Percentiles rank a stretch among this genome's conserved stretches.
Conservation (phyloP, 179 eudicot genomes). For the Beta corolliflora region DNA sequence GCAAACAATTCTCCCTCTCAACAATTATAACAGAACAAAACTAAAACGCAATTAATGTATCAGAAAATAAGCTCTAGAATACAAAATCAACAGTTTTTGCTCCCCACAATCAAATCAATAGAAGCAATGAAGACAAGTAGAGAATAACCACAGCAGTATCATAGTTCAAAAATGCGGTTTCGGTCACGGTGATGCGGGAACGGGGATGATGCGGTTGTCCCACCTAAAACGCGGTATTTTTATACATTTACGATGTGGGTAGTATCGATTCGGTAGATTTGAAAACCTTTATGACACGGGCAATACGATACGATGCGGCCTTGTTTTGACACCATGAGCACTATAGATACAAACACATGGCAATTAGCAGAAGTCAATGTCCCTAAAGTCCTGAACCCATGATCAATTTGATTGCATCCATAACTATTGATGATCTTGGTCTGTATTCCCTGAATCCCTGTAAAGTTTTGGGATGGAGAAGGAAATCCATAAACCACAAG, state of each 20-base stretch:
- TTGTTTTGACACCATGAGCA: background rate
- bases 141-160: background rate
- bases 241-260: too few relatives aligned
- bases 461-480: background rate
- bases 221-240: too few relatives aligned
- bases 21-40: slow-evolving; percentile 4
- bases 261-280: too few relatives aligned
- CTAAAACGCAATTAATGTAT: background rate
- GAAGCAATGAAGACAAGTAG: background rate
- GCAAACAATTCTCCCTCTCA: slow-evolving; percentile 2
- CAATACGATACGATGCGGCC: too few relatives aligned
- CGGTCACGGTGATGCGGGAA: too few relatives aligned
- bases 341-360: too few relatives aligned
- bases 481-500: background rate
- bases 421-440: background rate
- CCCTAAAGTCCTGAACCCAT: background rate
- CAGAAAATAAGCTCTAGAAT: background rate
- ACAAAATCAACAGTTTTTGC: background rate
- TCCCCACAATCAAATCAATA: background rate
- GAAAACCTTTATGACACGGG: too few relatives aligned
- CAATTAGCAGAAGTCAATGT: background rate
- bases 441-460: background rate
- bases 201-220: too few relatives aligned
- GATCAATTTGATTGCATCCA: background rate
- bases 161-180: too few relatives aligned